Conservation (phyloP, 2,329 filamentous ascomycete species). For the Dactylellina cionopaga region DNA sequence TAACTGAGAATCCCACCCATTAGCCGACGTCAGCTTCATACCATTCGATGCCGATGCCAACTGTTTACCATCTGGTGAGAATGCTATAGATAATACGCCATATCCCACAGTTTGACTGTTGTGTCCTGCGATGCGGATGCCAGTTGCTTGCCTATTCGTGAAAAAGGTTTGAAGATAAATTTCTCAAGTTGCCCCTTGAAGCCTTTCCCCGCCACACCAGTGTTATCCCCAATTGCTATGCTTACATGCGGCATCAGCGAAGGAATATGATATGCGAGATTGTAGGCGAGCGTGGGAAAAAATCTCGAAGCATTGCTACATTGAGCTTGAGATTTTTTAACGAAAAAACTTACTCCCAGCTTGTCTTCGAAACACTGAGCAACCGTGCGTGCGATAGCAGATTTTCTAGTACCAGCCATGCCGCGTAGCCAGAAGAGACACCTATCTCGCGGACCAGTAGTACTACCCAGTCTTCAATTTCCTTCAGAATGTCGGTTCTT, state of each 20-base stretch:
- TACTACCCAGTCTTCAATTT: slow-evolving; percentile 49
- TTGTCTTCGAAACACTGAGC: slow-evolving; percentile 54
- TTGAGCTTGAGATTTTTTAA: slow-evolving; percentile 61
- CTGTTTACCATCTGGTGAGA: no score
- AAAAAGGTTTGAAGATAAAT: slow-evolving; percentile 15
- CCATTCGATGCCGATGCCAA: no score
- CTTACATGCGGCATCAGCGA: slow-evolving; percentile 56
- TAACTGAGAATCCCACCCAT: not conserved
- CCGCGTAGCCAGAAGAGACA: slow-evolving; percentile 59
- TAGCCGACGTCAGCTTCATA: no score
- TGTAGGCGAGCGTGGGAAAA: slow-evolving; percentile 61
- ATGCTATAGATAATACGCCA: no score
- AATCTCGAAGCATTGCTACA: slow-evolving; percentile 60
- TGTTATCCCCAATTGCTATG: slow-evolving; percentile 58
- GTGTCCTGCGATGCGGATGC: slow-evolving; percentile 23
- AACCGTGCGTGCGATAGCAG: slow-evolving; percentile 60
- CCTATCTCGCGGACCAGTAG: not conserved
- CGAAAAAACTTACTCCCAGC: slow-evolving; percentile 63
- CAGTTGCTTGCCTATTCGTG: not conserved
- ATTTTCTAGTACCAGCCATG: slow-evolving; percentile 60
- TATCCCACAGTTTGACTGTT: slow-evolving; percentile 19
- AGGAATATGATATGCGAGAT: slow-evolving; percentile 59
- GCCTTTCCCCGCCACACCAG: slow-evolving; percentile 3
- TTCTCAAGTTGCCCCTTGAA: slow-evolving; percentile 37
- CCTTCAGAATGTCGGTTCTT: slow-evolving; percentile 53